A percentile compares a stretch with the other conserved stretches of the same genome.
phyloP scores from a whole-genome alignment of 257 asterid species.

The Gentiana macrophylla region DNA sequence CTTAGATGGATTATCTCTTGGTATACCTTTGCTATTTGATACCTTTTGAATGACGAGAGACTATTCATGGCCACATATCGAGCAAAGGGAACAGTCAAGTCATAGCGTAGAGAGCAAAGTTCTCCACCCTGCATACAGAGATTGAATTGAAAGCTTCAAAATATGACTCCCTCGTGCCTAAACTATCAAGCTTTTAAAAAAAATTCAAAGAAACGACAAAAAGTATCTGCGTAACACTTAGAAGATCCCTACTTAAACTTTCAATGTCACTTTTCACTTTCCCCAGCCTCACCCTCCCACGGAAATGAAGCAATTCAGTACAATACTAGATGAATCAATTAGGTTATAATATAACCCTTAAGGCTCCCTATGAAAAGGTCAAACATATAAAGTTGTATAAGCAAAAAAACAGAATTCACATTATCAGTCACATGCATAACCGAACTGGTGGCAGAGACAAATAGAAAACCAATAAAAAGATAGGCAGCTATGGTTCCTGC shows the following conservation, averaged over 20 bases:
- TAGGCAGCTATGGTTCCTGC: too few relatives aligned
- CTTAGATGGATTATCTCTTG: conserved; percentile 91
- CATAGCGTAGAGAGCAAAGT: conserved; percentile 94
- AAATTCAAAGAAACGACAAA: too few relatives aligned
- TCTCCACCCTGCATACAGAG: conserved; percentile 86
- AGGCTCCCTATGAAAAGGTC: background rate
- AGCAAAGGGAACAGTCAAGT: conserved; percentile 90
- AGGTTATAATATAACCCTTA: background rate
- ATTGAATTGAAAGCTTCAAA: background rate
- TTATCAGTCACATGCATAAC: too few relatives aligned
- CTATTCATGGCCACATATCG: conserved; percentile 90
- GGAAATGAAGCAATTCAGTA: too few relatives aligned
- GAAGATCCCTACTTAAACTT: too few relatives aligned
- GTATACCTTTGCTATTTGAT: conserved; percentile 93
- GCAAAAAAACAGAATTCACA: background rate
- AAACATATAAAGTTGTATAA: background rate
- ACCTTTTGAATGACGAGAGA: conserved; percentile 80
- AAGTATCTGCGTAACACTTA: too few relatives aligned
- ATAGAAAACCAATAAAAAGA: too few relatives aligned
- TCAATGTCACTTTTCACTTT: too few relatives aligned
- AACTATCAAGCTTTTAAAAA: background rate
- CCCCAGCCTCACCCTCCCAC: too few relatives aligned
- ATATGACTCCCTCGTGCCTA: background rate
- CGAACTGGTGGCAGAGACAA: too few relatives aligned
- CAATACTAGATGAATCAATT: too few relatives aligned